These are phyloP conservation scores for Amyloporia xantha DNA, from an alignment of 768 basidiomycete species.

Conservation along the genomic window DNA sequence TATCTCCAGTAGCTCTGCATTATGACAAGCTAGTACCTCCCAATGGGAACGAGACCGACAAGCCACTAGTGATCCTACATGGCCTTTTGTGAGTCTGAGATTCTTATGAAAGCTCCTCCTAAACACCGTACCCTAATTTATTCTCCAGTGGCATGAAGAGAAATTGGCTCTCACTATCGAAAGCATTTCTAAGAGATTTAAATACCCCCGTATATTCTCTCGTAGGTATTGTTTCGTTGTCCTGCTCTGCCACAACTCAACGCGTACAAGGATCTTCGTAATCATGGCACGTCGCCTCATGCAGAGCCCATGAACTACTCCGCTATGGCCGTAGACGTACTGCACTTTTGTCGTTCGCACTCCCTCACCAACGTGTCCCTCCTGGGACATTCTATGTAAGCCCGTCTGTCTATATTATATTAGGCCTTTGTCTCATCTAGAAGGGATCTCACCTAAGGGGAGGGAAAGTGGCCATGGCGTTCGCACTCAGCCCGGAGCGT, in stretches of 20 bases:
- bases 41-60: slow-evolving; percentile 20
- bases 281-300: slow-evolving; percentile 83
- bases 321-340: slow-evolving; percentile 75
- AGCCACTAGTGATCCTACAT: slow-evolving; percentile 28
- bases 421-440: too few relatives aligned
- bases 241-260: background rate
- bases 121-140: background rate
- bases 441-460: slow-evolving; percentile 54
- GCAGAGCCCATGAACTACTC: slow-evolving; percentile 64
- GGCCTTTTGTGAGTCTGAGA: slow-evolving; percentile 27
- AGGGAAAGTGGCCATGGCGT: slow-evolving; percentile 74
- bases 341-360: slow-evolving; percentile 54
- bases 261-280: slow-evolving; percentile 66
- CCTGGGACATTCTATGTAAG: slow-evolving; percentile 88
- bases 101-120: too few relatives aligned
- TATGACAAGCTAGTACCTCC: slow-evolving; percentile 21
- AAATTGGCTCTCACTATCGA: slow-evolving; percentile 82
- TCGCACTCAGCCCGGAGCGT: slow-evolving; percentile 47
- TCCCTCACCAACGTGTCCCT: slow-evolving; percentile 58
- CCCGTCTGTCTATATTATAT: slow-evolving; percentile 3
- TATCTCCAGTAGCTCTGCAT: slow-evolving; percentile 17
- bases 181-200: slow-evolving; percentile 61
- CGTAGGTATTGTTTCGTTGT: slow-evolving; percentile 31
- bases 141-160: slow-evolving; percentile 71
- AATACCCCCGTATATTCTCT: slow-evolving; percentile 67